Evolutionary conservation across 1,284 basidiomycete genomes (phyloP).

Genomic region (Phaffia rhodozyma): DNA sequence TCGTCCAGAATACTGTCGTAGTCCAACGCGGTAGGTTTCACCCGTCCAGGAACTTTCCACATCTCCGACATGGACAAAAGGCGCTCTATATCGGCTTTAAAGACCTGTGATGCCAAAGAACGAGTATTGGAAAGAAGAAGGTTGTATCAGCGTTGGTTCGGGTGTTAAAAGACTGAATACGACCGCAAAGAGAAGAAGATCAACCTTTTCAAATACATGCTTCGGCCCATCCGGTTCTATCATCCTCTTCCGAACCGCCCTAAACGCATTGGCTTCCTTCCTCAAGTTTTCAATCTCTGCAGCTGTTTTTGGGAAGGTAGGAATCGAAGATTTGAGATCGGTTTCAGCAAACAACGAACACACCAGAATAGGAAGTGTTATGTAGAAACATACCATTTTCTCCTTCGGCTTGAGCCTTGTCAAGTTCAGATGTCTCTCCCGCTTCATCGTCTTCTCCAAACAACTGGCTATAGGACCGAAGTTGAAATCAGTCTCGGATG

Average conservation of each 20-base stretch:
- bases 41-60: conserved; percentile 67
- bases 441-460: conserved; percentile 74
- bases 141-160: not conserved
- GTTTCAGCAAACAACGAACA: not conserved
- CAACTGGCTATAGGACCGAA: conserved; percentile 52
- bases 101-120: conserved; percentile 48
- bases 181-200: conserved; percentile 9
- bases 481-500: too few species aligned
- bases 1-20: conserved; percentile 57
- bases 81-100: conserved; percentile 74
- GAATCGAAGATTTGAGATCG: conserved; percentile 1
- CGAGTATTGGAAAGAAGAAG: not conserved
- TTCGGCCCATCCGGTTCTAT: conserved; percentile 48
- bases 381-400: conserved; percentile 49
- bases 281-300: conserved; percentile 81
- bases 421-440: conserved; percentile 36
- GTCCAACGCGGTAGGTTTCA: conserved; percentile 70
- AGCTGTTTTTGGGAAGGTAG: conserved; percentile 39
- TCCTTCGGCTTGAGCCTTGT: conserved; percentile 48
- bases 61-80: conserved; percentile 93
- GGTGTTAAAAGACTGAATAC: not conserved
- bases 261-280: conserved; percentile 80
- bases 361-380: not conserved
- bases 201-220: conserved; percentile 72
- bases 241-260: conserved; percentile 50